phyloP scores from a whole-genome alignment of 129 eudicot genomes.

The Apium graveolens region DNA sequence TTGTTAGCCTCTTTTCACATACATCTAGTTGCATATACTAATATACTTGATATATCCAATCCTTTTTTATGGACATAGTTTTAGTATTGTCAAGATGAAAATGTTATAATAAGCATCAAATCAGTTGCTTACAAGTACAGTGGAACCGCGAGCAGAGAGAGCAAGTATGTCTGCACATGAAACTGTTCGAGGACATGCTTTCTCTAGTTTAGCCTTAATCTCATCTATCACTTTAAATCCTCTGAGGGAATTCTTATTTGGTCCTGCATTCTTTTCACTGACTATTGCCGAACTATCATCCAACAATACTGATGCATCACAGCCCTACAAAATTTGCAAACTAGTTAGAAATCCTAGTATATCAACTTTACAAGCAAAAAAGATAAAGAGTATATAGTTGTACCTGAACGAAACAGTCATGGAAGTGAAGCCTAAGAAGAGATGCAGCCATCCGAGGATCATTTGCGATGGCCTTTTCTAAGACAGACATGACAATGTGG shows the following conservation, averaged over 20 bases:
- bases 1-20: not conserved
- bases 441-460: constrained; percentile 87
- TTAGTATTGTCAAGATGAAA: too few relatives aligned
- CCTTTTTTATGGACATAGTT: not conserved
- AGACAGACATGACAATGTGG: constrained; percentile 76
- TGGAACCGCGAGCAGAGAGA: constrained; percentile 84
- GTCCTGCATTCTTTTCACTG: constrained; percentile 74
- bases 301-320: constrained; percentile 86
- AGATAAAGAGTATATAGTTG: not conserved
- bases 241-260: constrained; percentile 76
- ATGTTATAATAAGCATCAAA: not conserved
- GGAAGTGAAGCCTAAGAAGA: constrained; percentile 90
- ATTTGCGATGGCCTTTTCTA: constrained; percentile 53
- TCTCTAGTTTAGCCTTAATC: constrained; percentile 70
- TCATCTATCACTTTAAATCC: constrained; percentile 90
- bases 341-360: not conserved
- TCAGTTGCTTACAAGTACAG: constrained; percentile 52
- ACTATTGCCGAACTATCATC: constrained; percentile 52
- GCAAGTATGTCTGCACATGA: constrained; percentile 93
- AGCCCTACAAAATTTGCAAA: constrained; percentile 42
- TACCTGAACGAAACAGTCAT: constrained; percentile 90
- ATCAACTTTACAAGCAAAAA: not conserved
- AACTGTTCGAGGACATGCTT: constrained; percentile 75
- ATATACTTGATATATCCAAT: not conserved
- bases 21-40: not conserved